Base-by-base conservation (phyloP, 495 filamentous ascomycete genomes). In the Podospora sp. region DNA sequence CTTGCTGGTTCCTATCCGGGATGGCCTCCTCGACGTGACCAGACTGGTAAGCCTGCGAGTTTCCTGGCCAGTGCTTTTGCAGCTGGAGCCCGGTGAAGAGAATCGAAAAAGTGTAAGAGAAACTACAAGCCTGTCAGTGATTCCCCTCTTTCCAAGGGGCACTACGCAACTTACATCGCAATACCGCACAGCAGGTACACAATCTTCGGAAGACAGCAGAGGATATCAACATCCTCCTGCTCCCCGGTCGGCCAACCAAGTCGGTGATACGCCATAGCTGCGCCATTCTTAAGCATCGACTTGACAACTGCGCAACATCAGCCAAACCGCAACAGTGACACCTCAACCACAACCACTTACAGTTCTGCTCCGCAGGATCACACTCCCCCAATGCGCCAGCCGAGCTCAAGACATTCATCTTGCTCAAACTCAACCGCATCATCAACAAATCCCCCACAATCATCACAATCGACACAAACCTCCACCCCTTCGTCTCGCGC, bases 341-440 rank as follows among this genome's bases (percentile, higher is more conserved):
- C 26, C 16, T 1, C 11, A 51, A 14, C 18, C 11, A 11, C 40
- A n/a, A 59, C 18, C n/a, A 56, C 65, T 57, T 58, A 68, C 65
- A 68, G 21, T 49, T 62, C 24, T 52, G 26, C 35, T 16, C 35
- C 33, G 55, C 29, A 7, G 35, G 27, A 6, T 56, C 65, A 25
- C 72, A 71, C 52, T 60, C 60, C n/a, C 22, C 46, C 58, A 65
- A 56, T 21, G 62, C 62, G 6, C 53, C 52, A 1, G 49, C 52
- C 14, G 66, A 63, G 9, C 65, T 55, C 35, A 71, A 51, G 53
- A 64, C 26, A n/a, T 66, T 55, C 26, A 67, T 71, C 14, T 64
- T 68, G 29, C 63, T 21, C 49, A 62, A 52, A 55, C 64, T 56
- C 62, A 59, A 60, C 56, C 68, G 56, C 55, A 71, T 62, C 55